A percentile compares a stretch with the other conserved stretches of the same genome.
These are phyloP conservation scores for Fusarium pininemorale DNA, from an alignment of 2,329 filamentous ascomycete species.

Conservation along the genomic window DNA sequence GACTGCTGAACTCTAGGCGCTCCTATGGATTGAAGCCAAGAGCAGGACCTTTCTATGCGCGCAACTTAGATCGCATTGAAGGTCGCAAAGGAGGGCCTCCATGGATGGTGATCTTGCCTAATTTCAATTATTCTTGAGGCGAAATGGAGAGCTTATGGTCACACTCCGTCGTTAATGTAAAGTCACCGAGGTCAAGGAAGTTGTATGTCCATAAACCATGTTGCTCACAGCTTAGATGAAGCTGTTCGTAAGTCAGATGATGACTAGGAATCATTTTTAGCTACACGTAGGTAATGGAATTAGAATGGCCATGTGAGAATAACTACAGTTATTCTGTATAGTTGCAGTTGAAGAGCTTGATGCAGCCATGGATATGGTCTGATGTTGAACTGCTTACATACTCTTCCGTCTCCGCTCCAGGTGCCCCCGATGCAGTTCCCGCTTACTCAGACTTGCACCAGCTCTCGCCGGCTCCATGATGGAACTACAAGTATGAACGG, in stretches of 20 bases:
- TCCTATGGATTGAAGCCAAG: not conserved
- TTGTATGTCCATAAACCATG: not conserved
- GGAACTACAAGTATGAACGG: not conserved
- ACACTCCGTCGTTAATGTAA: rapidly evolving
- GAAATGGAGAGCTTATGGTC: rapidly evolving
- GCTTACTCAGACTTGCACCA: not conserved
- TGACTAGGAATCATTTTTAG: not conserved
- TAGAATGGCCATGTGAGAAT: rapidly evolving
- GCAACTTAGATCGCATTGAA: not conserved
- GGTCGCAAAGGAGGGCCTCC: not conserved
- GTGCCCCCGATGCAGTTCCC: not conserved
- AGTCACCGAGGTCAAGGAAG: no score
- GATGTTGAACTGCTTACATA: not conserved
- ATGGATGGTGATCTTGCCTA: rapidly evolving
- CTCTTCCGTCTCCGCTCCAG: not conserved
- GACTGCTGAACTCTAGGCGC: not conserved
- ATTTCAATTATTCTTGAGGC: rapidly evolving
- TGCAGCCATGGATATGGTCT: not conserved
- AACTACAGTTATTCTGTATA: rapidly evolving
- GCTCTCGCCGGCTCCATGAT: not conserved
- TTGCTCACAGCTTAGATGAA: not conserved
- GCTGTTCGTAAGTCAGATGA: not conserved
- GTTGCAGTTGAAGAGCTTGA: no score
- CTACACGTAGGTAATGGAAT: rapidly evolving
- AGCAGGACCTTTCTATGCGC: not conserved